These are phyloP conservation scores for Aureobasidium sp. DNA, from an alignment of 2,329 filamentous ascomycete genomes.

Conservation along the genomic window DNA sequence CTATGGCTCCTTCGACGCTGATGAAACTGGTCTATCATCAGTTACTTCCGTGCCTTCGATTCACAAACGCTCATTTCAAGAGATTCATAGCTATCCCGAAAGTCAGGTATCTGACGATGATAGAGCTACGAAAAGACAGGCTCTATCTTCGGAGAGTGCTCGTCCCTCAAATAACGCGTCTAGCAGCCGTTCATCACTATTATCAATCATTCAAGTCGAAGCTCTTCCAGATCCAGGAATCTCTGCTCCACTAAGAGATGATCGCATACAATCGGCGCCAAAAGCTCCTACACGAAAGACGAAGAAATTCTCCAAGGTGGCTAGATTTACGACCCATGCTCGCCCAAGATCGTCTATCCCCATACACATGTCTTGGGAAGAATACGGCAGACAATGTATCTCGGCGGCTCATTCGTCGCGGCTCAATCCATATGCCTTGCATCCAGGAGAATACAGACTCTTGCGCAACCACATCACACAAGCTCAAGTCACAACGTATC, in stretches of 20 bases:
- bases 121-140: constrained; percentile 14
- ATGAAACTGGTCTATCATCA: constrained; percentile 18
- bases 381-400: constrained; percentile 89
- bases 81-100: constrained; percentile 12
- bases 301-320: constrained; percentile 7
- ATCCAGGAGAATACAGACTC: constrained; percentile 74
- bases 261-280: constrained; percentile 1
- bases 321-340: constrained; percentile 18
- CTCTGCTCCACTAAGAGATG: neutral
- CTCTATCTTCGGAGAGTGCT: constrained; percentile 3
- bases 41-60: constrained; percentile 16
- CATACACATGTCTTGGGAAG: constrained; percentile 58
- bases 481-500: constrained; percentile 84
- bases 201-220: neutral
- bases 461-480: constrained; percentile 76
- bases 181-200: neutral
- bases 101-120: constrained; percentile 11
- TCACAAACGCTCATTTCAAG: constrained; percentile 14
- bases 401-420: constrained; percentile 82
- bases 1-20: constrained; percentile 15
- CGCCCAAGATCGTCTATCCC: constrained; percentile 65
- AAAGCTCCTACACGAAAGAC: constrained; percentile 6
- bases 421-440: constrained; percentile 80
- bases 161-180: neutral
- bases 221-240: neutral